Percentiles rank a stretch among this genome's conserved stretches.
These are phyloP conservation scores for Cladosporium halotolerans DNA, from an alignment of 2,329 filamentous ascomycete genomes.

Conservation along the genomic window DNA sequence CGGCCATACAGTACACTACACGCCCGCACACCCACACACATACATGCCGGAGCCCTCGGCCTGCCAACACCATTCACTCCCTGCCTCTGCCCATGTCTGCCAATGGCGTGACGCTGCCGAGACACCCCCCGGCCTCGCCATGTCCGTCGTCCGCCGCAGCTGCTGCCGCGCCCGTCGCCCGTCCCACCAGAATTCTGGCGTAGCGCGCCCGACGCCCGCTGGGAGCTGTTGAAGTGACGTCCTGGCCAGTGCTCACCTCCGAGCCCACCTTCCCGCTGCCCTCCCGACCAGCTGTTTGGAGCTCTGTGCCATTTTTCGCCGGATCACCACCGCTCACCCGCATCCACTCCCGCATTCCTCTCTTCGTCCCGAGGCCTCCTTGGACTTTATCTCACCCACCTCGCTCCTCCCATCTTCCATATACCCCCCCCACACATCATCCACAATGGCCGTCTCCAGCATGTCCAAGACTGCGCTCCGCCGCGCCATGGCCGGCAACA, in stretches of 20 bases:
- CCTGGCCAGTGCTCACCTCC: constrained; percentile 3
- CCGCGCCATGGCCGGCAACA: constrained; percentile 57
- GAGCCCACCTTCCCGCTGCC: background rate
- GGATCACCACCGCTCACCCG: background rate
- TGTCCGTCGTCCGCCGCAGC: too few relatives aligned
- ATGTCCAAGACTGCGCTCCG: constrained; percentile 66
- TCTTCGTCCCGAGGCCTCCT: background rate
- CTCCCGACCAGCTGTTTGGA: constrained; percentile 1
- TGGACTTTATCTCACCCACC: constrained; percentile 1
- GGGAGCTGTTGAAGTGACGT: background rate
- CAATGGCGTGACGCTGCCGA: too few relatives aligned
- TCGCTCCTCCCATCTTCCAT: background rate
- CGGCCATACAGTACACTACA: too few relatives aligned
- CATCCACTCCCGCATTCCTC: background rate
- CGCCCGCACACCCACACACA: too few relatives aligned
- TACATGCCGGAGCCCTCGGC: too few relatives aligned
- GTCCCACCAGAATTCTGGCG: background rate
- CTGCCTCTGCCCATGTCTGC: too few relatives aligned
- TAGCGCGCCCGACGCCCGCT: too few relatives aligned
- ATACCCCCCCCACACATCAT: background rate
- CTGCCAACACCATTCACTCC: too few relatives aligned
- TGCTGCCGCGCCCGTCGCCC: background rate
- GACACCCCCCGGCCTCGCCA: too few relatives aligned
- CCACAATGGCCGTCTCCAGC: constrained; percentile 27
- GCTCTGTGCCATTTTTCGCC: background rate